Conservation (phyloP, 208 protist genomes). For the Naegleria gruberi region DNA sequence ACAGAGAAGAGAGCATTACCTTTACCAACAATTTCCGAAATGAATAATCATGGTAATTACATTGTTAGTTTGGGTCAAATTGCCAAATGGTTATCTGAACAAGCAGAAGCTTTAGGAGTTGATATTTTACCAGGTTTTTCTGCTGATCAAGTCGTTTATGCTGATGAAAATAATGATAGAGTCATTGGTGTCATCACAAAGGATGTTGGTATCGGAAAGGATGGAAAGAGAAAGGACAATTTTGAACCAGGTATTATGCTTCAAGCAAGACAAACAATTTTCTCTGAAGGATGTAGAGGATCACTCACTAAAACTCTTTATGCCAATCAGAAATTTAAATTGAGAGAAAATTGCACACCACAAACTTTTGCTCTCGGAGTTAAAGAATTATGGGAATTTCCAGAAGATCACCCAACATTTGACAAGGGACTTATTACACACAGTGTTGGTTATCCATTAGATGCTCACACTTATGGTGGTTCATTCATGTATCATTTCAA, state of each 20-base stretch:
- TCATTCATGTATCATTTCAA: slow-evolving; percentile 93
- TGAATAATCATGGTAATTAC: slow-evolving; percentile 88
- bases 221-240: slow-evolving; percentile 71
- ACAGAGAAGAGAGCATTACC: slow-evolving; percentile 50
- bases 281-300: slow-evolving; percentile 93
- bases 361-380: slow-evolving; percentile 94
- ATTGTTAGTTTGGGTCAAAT: slow-evolving; percentile 84
- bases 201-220: slow-evolving; percentile 77
- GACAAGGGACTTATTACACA: slow-evolving; percentile 77
- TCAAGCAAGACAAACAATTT: slow-evolving; percentile 81
- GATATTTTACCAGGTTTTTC: slow-evolving; percentile 91
- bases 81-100: slow-evolving; percentile 78
- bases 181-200: slow-evolving; percentile 60
- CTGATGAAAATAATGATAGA: slow-evolving; percentile 43
- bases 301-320: slow-evolving; percentile 83
- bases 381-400: slow-evolving; percentile 89
- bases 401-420: slow-evolving; percentile 66
- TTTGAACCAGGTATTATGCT: slow-evolving; percentile 91
- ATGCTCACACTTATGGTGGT: slow-evolving; percentile 84
- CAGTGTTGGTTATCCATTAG: slow-evolving; percentile 86
- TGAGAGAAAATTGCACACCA: slow-evolving; percentile 61
- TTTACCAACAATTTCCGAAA: slow-evolving; percentile 58
- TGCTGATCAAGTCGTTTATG: slow-evolving; percentile 65
- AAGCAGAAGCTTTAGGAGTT: slow-evolving; percentile 88
- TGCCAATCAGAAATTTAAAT: slow-evolving; percentile 56